Evolutionary conservation across 176 grass and related monocot species (phyloP).

Genomic region (Puccinellia tenuiflora): DNA sequence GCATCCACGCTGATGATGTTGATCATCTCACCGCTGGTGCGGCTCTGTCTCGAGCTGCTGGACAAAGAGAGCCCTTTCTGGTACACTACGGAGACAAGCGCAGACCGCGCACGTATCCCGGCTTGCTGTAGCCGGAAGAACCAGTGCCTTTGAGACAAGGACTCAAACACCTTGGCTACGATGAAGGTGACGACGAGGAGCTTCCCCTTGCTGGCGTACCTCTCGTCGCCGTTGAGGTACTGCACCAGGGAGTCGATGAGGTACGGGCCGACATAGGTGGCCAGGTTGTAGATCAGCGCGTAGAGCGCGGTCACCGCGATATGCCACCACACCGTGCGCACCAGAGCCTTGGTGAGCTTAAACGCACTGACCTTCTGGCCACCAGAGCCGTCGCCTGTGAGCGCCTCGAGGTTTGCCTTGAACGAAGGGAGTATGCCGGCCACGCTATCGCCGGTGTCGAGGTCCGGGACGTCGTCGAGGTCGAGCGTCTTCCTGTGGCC

Average conservation of each 20-base stretch:
- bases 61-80: slow-evolving; percentile 66
- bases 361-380: slow-evolving; percentile 42
- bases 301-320: slow-evolving; percentile 60
- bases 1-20: slow-evolving; percentile 71
- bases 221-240: slow-evolving; percentile 65
- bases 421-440: slow-evolving; percentile 46
- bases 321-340: slow-evolving; percentile 53
- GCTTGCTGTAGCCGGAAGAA: slow-evolving; percentile 58
- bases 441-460: slow-evolving; percentile 48
- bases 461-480: slow-evolving; percentile 63
- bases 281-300: slow-evolving; percentile 42
- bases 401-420: slow-evolving; percentile 49
- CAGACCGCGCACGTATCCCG: slow-evolving; percentile 28
- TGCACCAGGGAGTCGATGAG: slow-evolving; percentile 73
- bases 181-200: slow-evolving; percentile 55
- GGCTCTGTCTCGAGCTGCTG: slow-evolving; percentile 55
- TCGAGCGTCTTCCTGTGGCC: slow-evolving; percentile 62
- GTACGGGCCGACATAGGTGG: slow-evolving; percentile 79
- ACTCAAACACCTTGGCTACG: slow-evolving; percentile 56
- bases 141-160: slow-evolving; percentile 49
- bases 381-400: not conserved
- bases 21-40: slow-evolving; percentile 46
- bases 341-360: slow-evolving; percentile 52
- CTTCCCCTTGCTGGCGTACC: slow-evolving; percentile 47
- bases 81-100: slow-evolving; percentile 61